Conservation (phyloP, 768 basidiomycete species). For the Pisolithus sp. region DNA sequence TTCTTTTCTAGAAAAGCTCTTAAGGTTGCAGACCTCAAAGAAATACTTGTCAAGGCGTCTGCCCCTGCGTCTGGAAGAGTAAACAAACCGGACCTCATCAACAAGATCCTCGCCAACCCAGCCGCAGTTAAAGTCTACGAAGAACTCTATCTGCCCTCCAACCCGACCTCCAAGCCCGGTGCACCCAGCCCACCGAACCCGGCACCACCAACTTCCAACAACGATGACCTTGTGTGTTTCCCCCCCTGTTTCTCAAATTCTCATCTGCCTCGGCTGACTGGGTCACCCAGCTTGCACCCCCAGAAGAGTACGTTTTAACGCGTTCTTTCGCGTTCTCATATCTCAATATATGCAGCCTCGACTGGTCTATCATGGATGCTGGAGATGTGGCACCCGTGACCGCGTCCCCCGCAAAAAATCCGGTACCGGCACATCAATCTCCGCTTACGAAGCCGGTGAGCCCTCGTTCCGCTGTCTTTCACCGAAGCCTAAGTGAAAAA, state of each 20-base stretch:
- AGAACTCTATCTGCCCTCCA: constrained; percentile 28
- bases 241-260: background rate
- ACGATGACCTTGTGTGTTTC: constrained; percentile 25
- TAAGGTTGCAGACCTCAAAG: constrained; percentile 66
- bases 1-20: constrained; percentile 43
- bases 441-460: constrained; percentile 2
- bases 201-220: constrained; percentile 1
- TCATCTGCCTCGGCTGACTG: constrained; percentile 2
- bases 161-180: constrained; percentile 5
- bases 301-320: constrained; percentile 22
- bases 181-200: background rate
- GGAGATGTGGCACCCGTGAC: constrained; percentile 6
- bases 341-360: constrained; percentile 27
- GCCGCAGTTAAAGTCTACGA: constrained; percentile 48
- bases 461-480: background rate
- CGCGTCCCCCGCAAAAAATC: background rate
- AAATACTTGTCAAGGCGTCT: constrained; percentile 49
- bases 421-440: constrained; percentile 3
- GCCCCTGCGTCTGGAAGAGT: constrained; percentile 47
- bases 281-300: constrained; percentile 23
- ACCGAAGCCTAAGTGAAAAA: too few relatives aligned
- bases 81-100: constrained; percentile 63
- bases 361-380: constrained; percentile 36
- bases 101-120: constrained; percentile 49
- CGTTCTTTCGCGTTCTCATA: constrained; percentile 1